Percentiles rank a stretch among this genome's conserved stretches.
These are phyloP conservation scores for Henckelia pumila DNA, from an alignment of 257 asterid species.

Conservation along the genomic window DNA sequence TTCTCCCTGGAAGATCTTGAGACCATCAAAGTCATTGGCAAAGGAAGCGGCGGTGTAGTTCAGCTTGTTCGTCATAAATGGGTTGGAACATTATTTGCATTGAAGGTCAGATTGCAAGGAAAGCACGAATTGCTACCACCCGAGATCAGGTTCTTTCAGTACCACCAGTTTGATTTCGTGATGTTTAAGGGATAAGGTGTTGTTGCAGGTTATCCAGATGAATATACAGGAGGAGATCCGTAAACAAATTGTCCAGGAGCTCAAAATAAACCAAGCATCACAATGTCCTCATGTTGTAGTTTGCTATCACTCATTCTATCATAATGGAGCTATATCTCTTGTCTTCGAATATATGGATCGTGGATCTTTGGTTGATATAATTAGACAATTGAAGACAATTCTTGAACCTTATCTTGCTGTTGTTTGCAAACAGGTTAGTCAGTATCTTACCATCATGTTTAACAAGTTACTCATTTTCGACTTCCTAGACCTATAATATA, in stretches of 20 bases:
- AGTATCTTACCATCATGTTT: slow-evolving; percentile 22
- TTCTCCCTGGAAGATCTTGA: slow-evolving; percentile 92
- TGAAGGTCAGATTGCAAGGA: slow-evolving; percentile 62
- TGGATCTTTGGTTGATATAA: slow-evolving; percentile 63
- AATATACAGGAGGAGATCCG: slow-evolving; percentile 93
- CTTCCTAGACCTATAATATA: not conserved
- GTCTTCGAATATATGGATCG: slow-evolving; percentile 99
- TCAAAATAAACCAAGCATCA: slow-evolving; percentile 90
- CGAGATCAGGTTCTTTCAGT: not conserved
- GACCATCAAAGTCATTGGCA: slow-evolving; percentile 94
- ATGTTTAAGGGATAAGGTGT: slow-evolving; percentile 17
- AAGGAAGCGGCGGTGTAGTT: slow-evolving; percentile 98
- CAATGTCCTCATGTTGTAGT: slow-evolving; percentile 87
- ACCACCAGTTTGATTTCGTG: not conserved
- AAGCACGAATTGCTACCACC: not conserved
- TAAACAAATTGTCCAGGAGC: slow-evolving; percentile 97
- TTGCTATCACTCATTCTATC: slow-evolving; percentile 97
- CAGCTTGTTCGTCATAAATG: slow-evolving; percentile 98
- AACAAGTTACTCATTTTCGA: slow-evolving; percentile 6
- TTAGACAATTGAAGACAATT: slow-evolving; percentile 74
- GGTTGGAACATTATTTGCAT: slow-evolving; percentile 87
- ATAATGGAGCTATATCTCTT: slow-evolving; percentile 93
- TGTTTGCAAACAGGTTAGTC: slow-evolving; percentile 81
- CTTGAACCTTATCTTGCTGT: slow-evolving; percentile 97
- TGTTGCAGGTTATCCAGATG: slow-evolving; percentile 89